Conservation (phyloP, 306 rosid genomes). For the Ammopiptanthus mongolicus region DNA sequence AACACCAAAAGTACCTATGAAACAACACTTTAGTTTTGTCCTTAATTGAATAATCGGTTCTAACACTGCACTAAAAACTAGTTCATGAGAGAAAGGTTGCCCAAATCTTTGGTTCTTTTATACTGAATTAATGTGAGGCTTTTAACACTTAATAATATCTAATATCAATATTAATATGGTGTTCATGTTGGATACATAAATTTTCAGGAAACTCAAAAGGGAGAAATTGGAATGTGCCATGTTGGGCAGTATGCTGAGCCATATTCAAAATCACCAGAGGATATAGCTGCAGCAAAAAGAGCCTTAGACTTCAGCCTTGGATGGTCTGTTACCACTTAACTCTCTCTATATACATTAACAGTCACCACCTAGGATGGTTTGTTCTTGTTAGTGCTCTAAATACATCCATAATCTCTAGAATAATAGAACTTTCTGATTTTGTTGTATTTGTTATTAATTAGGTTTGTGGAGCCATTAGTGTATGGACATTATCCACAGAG, state of each 20-base stretch:
- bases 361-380: not conserved
- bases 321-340: constrained; percentile 11
- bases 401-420: not conserved
- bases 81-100: too few relatives aligned
- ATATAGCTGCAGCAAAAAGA: constrained; percentile 32
- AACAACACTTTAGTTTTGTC: too few relatives aligned
- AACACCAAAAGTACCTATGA: too few relatives aligned
- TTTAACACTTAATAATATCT: not conserved
- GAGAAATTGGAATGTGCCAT: constrained; percentile 33
- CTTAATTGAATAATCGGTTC: too few relatives aligned
- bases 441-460: not conserved
- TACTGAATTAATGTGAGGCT: too few relatives aligned
- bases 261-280: constrained; percentile 6
- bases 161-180: not conserved
- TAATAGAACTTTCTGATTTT: not conserved
- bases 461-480: constrained; percentile 24
- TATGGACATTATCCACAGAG: constrained; percentile 12
- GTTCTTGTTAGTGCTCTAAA: not conserved
- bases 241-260: constrained; percentile 25
- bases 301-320: constrained; percentile 31
- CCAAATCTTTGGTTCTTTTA: too few relatives aligned
- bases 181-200: not conserved
- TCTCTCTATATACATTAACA: too few relatives aligned
- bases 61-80: too few relatives aligned
- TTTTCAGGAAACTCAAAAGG: constrained; percentile 23